phyloP scores from a whole-genome alignment of 1,284 basidiomycete species.

The Pyrrhoderma noxium region DNA sequence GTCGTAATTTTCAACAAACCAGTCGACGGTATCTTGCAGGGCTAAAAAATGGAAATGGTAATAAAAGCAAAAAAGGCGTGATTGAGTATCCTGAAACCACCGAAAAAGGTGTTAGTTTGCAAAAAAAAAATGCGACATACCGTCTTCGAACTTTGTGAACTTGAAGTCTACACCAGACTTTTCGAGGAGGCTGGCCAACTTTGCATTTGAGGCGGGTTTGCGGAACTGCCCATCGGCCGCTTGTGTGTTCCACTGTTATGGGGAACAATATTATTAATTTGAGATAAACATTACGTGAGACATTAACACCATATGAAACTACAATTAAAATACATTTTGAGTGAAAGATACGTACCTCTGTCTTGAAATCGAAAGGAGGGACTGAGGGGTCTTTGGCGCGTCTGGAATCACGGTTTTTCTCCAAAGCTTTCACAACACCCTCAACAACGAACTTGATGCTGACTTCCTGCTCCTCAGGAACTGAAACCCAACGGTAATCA shows the following conservation, averaged over 20 bases:
- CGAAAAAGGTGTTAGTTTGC: background rate
- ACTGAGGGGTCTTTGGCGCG: slow-evolving; percentile 31
- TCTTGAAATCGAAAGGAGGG: slow-evolving; percentile 10
- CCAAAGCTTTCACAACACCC: slow-evolving; percentile 71
- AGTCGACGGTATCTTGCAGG: slow-evolving; percentile 61
- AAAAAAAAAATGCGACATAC: slow-evolving; percentile 29
- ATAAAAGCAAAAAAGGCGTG: background rate
- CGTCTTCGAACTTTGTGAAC: slow-evolving; percentile 80
- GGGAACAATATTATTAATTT: slow-evolving; percentile 43
- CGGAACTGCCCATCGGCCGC: slow-evolving; percentile 80
- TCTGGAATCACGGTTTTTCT: slow-evolving; percentile 44
- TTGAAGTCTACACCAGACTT: slow-evolving; percentile 49
- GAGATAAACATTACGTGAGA: no score
- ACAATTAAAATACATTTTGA: no score
- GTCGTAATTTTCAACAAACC: slow-evolving; percentile 74
- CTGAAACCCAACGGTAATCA: slow-evolving; percentile 35
- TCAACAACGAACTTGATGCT: slow-evolving; percentile 82
- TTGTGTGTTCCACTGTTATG: slow-evolving; percentile 27
- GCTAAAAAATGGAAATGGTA: slow-evolving; percentile 42
- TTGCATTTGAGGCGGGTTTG: slow-evolving; percentile 89
- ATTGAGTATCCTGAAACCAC: no score
- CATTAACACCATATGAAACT: no score
- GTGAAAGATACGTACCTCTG: slow-evolving; percentile 3
- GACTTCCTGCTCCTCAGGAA: slow-evolving; percentile 85
- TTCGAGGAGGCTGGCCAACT: slow-evolving; percentile 55